phyloP scores from a whole-genome alignment of 164 flowering plant species.

The Amborella trichopoda region DNA sequence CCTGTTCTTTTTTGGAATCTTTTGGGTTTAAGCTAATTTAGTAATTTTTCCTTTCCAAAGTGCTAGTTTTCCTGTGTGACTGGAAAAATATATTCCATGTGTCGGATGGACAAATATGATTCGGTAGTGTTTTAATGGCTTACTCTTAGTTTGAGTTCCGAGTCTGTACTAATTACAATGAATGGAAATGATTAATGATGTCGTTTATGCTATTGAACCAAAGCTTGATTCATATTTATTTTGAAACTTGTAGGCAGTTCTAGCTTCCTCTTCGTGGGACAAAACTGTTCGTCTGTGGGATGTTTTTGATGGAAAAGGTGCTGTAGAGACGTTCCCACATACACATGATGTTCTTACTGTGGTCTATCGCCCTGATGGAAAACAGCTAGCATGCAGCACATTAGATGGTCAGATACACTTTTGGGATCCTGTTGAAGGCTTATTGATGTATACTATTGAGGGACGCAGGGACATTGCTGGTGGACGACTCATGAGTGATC shows the following conservation, averaged over 20 bases:
- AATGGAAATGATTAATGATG: too few species aligned
- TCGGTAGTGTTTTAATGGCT: too few species aligned
- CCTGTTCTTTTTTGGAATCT: too few species aligned
- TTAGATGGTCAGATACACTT: conserved; percentile 92
- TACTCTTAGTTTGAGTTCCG: too few species aligned
- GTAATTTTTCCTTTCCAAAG: too few species aligned
- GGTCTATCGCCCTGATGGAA: conserved; percentile 94
- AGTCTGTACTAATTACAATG: too few species aligned
- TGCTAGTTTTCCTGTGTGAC: too few species aligned
- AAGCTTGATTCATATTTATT: too few species aligned
- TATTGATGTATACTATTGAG: conserved; percentile 85
- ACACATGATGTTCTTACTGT: conserved; percentile 93
- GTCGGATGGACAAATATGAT: too few species aligned
- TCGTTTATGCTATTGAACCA: too few species aligned
- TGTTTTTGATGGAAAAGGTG: conserved; percentile 86
- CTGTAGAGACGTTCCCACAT: conserved; percentile 82
- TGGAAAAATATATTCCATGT: too few species aligned
- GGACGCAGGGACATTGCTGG: conserved; percentile 97
- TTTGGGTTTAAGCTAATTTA: too few species aligned
- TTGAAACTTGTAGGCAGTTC: conserved; percentile 40
- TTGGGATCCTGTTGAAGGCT: conserved; percentile 88
- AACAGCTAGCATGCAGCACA: conserved; percentile 86
- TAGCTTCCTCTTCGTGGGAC: conserved; percentile 99
- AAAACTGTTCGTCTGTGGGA: conserved; percentile 89
- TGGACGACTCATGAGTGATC: conserved; percentile 94